A percentile compares a stretch with the other conserved stretches of the same genome.
Conservation (phyloP, 345 rosid genomes). For the Anacardium occidentale region DNA sequence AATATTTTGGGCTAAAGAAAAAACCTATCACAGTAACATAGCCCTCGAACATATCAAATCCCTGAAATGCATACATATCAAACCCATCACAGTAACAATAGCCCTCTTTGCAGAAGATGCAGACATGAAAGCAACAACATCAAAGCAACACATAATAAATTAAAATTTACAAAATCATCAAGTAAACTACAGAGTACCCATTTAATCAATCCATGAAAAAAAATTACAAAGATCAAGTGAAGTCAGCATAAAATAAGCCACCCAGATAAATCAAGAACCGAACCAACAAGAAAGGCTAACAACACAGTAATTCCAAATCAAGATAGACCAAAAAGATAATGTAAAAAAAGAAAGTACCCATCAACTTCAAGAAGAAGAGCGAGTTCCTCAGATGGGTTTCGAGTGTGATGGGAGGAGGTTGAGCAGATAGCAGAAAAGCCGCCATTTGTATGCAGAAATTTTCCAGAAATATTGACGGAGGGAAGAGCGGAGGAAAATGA, state of each 20-base stretch:
- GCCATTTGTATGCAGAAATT: constrained; percentile 26
- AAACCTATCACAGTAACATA: too few relatives aligned
- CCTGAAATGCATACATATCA: too few relatives aligned
- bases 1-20: too few relatives aligned
- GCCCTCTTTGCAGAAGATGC: neutral
- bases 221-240: neutral
- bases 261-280: neutral
- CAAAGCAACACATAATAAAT: neutral
- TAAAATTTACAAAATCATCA: neutral
- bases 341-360: constrained; percentile 46
- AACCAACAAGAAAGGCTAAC: neutral
- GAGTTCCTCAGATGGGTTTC: constrained; percentile 48
- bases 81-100: too few relatives aligned
- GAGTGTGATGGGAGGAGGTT: constrained; percentile 25
- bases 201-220: neutral
- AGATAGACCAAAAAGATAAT: neutral
- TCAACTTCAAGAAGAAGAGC: constrained; percentile 90
- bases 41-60: too few relatives aligned
- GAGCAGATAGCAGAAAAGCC: constrained; percentile 45
- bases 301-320: neutral
- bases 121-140: neutral
- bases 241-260: constrained; percentile 3
- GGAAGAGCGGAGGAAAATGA: constrained; percentile 30
- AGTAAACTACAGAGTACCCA: neutral
- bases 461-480: constrained; percentile 24